Evolutionary conservation across 176 grass and related monocot species (phyloP), one percentile per base, ranked within the genome.

Genomic region (Triticum monococcum): DNA sequence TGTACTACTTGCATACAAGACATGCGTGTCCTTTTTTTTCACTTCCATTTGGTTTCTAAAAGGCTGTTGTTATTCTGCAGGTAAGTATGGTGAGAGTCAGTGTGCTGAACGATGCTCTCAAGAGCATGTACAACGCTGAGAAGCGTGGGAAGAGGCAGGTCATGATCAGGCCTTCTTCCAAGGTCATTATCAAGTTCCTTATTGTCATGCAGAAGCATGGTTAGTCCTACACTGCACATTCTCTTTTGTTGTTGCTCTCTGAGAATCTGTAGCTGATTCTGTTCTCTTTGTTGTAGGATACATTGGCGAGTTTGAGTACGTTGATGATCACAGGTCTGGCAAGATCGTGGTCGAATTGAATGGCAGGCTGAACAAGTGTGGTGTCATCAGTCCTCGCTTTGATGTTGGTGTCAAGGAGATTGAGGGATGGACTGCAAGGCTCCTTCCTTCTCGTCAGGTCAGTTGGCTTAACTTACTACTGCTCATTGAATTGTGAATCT

Each of bases 121-220:
- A 95, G 88, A 90, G 86, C 80, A 95, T 95, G 93, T 95, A 95
- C 90, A 95, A 95, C 69, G 93, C 93, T 37, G 93, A 95, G 72
- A 95, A 95, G 83, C 89, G 90, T 41, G 89, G 92, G 36, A 94
- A 94, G 87, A 76, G 87, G 48, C 89, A 94, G 85, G 89, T 89
- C 72, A 88, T 94, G 89, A 94, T 94, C 59, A 91, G 92, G 63
- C 92, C 92, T 11, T 94, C 92, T 4, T 94, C 89, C 8, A 94
- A 94, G 88, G 92, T 94, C 64, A 94, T 94, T 30, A 88, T 94
- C 78, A 92, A 94, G 79, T 94, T 94, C 80, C 89, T 94, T 25
- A 48, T 94, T 1, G 92, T 94, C 62, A 94, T 94, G 92, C 92
- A 94, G 90, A 94, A 90, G 82, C 92, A 94, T 3, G 89, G 89